Conservation (phyloP, 352 stramenopile species). For the Pythium periplocum region DNA sequence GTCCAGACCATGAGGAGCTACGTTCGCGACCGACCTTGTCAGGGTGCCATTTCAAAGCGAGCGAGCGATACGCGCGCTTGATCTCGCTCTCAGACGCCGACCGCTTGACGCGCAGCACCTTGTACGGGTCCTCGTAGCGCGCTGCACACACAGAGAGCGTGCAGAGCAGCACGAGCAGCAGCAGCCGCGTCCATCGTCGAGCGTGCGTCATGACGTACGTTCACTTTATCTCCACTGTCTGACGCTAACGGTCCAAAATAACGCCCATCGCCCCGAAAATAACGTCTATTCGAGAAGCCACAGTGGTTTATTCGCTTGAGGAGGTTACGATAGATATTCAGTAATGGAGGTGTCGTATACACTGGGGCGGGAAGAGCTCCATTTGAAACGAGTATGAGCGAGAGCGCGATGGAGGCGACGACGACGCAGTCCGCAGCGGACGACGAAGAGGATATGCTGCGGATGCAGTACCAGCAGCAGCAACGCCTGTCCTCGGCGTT, state of each 20-base stretch:
- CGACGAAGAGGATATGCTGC: constrained; percentile 18
- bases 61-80: constrained; percentile 77
- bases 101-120: constrained; percentile 53
- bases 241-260: too few species aligned
- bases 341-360: too few species aligned
- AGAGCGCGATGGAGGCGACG: constrained; percentile 11
- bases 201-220: not conserved
- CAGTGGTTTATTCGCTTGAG: too few species aligned
- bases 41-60: constrained; percentile 89
- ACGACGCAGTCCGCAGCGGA: constrained; percentile 25
- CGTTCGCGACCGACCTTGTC: constrained; percentile 71
- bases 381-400: constrained; percentile 4
- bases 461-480: constrained; percentile 11
- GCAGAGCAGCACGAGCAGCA: constrained; percentile 6
- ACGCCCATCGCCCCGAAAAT: too few species aligned
- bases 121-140: constrained; percentile 65
- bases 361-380: too few species aligned
- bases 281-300: too few species aligned
- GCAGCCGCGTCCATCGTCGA: constrained; percentile 1
- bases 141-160: not conserved
- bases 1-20: not conserved
- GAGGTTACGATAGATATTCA: too few species aligned
- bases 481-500: constrained; percentile 23
- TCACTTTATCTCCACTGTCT: too few species aligned
- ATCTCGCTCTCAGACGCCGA: constrained; percentile 70